Evolutionary conservation across 2,329 filamentous ascomycete genomes (phyloP).

Genomic region (Sarocladium brachiariae): DNA sequence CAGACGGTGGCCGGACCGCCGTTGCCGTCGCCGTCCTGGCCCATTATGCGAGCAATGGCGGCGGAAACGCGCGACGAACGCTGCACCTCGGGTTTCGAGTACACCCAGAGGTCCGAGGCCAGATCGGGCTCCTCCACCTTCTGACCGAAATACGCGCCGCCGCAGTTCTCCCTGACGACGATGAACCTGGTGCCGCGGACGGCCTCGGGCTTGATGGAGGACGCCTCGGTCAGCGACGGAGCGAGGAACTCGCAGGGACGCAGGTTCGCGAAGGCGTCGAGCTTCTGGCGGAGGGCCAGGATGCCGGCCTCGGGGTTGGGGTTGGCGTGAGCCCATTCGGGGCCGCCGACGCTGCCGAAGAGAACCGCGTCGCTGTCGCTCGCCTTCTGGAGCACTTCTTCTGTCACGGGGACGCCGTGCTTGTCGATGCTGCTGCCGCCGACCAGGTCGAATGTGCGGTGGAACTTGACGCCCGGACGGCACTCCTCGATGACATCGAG

Average conservation of each 20-base stretch:
- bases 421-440: constrained; percentile 21
- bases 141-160: constrained; percentile 42
- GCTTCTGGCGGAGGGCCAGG: constrained; percentile 25
- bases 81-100: constrained; percentile 37
- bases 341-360: constrained; percentile 41
- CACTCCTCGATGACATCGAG: constrained; percentile 32
- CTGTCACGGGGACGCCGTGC: constrained; percentile 35
- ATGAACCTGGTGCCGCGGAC: constrained; percentile 40
- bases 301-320: constrained; percentile 39
- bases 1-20: constrained; percentile 34
- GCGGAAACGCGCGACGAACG: constrained; percentile 39
- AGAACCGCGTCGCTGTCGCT: constrained; percentile 35
- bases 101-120: constrained; percentile 42
- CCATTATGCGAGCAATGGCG: constrained; percentile 31
- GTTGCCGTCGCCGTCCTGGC: constrained; percentile 16
- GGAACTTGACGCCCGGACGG: constrained; percentile 23
- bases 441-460: constrained; percentile 20
- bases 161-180: constrained; percentile 42
- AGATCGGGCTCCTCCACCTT: constrained; percentile 36
- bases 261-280: constrained; percentile 44
- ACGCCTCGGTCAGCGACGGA: constrained; percentile 30
- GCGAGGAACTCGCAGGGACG: constrained; percentile 41
- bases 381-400: constrained; percentile 34
- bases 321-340: constrained; percentile 33
- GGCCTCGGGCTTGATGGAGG: constrained; percentile 37